Conservation (phyloP, 768 basidiomycete species). For the Leccinum olivaceopallidum region DNA sequence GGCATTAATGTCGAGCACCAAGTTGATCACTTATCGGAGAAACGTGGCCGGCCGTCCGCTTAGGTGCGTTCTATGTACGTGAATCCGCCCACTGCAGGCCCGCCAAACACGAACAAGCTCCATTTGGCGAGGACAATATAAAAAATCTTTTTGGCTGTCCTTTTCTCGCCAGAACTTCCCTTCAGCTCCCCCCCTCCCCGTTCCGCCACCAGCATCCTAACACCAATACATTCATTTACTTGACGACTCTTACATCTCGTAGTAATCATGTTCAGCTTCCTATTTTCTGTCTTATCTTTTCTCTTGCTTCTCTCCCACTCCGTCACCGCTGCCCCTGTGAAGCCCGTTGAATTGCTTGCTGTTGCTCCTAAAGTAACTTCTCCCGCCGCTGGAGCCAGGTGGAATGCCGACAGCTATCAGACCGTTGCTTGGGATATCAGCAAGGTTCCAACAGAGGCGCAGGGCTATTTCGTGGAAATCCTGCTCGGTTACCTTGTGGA, state of each 20-base stretch:
- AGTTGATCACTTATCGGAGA: background rate
- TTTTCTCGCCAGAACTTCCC: background rate
- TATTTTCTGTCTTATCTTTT: conserved; percentile 32
- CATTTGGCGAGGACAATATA: conserved; percentile 13
- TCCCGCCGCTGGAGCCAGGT: conserved; percentile 36
- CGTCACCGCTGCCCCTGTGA: conserved; percentile 29
- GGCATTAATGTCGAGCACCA: background rate
- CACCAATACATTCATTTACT: conserved; percentile 21
- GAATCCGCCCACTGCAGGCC: background rate
- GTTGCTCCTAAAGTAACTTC: conserved; percentile 43
- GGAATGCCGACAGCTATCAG: conserved; percentile 39
- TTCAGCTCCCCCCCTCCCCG: background rate
- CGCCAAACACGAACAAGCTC: conserved; percentile 28
- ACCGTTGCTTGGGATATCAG: conserved; percentile 43
- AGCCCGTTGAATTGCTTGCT: conserved; percentile 35
- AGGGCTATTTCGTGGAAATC: conserved; percentile 39
- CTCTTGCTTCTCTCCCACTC: conserved; percentile 29
- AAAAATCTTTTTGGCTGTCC: conserved; percentile 3
- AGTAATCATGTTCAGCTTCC: conserved; percentile 23
- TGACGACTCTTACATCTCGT: conserved; percentile 9
- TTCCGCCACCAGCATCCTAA: conserved; percentile 5
- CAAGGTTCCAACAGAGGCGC: conserved; percentile 39
- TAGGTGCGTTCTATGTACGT: background rate
- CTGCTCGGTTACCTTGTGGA: conserved; percentile 43
- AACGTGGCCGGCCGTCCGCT: background rate